A percentile compares a stretch with the other conserved stretches of the same genome.
Evolutionary conservation across 164 flowering plant genomes (phyloP).

Genomic region (Protea cynaroides): DNA sequence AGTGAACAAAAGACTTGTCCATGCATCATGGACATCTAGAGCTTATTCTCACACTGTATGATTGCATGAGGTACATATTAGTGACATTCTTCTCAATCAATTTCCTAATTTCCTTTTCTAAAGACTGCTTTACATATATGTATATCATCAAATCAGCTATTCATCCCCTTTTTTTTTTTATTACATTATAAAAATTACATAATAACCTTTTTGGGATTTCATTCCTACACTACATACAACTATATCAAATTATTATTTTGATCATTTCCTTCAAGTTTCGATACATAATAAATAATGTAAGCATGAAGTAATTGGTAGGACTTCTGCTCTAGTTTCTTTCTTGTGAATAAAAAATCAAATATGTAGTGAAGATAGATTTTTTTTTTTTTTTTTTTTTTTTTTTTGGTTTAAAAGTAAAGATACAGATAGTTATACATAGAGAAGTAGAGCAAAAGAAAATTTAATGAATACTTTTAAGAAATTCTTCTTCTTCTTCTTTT

Average conservation of each 20-base stretch:
- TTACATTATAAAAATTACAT: no score
- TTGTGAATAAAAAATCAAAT: slow-evolving; percentile 13
- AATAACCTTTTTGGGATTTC: no score
- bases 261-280: not conserved
- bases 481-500: no score
- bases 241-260: not conserved
- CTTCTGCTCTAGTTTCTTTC: slow-evolving; percentile 8
- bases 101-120: slow-evolving; percentile 13
- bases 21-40: not conserved
- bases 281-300: no score
- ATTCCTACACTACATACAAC: not conserved
- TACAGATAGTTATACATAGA: slow-evolving; percentile 9
- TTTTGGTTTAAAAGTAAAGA: no score
- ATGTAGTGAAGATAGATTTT: not conserved
- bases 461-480: no score
- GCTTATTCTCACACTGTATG: not conserved
- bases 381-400: not conserved
- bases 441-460: not conserved
- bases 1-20: not conserved
- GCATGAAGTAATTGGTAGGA: not conserved
- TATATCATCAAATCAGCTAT: not conserved
- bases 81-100: slow-evolving; percentile 10
- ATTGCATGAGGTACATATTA: slow-evolving; percentile 3
- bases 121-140: slow-evolving; percentile 8
- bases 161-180: not conserved